phyloP scores from a whole-genome alignment of 495 filamentous ascomycete genomes.

The Tuber melanosporum region DNA sequence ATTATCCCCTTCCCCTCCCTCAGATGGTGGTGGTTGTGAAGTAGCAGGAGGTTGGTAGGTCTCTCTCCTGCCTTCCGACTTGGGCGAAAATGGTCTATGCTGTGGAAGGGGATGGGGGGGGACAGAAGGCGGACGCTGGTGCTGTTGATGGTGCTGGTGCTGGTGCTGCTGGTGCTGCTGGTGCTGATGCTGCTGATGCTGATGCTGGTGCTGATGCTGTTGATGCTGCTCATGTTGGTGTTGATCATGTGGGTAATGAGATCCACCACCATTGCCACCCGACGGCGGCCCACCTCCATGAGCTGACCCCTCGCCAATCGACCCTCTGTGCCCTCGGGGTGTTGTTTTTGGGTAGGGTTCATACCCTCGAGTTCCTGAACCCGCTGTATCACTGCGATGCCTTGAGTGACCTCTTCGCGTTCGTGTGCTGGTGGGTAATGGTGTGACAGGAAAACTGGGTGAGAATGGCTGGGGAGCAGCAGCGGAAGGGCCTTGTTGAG shows the following conservation, averaged over 20 bases:
- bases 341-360: constrained; percentile 44
- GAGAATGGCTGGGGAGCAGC: constrained; percentile 37
- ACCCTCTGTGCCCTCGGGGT: constrained; percentile 45
- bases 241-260: constrained; percentile 39
- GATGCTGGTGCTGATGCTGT: constrained; percentile 25
- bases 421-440: constrained; percentile 52
- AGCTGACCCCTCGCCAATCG: constrained; percentile 39
- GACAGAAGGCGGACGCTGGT: constrained; percentile 35
- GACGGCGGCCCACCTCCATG: constrained; percentile 32
- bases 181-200: constrained; percentile 12
- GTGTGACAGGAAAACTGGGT: constrained; percentile 53
- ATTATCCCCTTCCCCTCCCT: constrained; percentile 27
- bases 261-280: constrained; percentile 35
- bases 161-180: constrained; percentile 27
- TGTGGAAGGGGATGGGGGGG: constrained; percentile 26
- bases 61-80: constrained; percentile 31
- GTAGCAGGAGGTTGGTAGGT: constrained; percentile 23
- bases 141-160: constrained; percentile 37
- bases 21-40: constrained; percentile 32
- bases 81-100: constrained; percentile 41
- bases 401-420: constrained; percentile 61
- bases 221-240: constrained; percentile 37
- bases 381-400: constrained; percentile 61
- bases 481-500: constrained; percentile 48
- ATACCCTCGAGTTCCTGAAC: constrained; percentile 45